Conservation (phyloP, 176 grass and related monocot genomes). For the Oryza coarctata region DNA sequence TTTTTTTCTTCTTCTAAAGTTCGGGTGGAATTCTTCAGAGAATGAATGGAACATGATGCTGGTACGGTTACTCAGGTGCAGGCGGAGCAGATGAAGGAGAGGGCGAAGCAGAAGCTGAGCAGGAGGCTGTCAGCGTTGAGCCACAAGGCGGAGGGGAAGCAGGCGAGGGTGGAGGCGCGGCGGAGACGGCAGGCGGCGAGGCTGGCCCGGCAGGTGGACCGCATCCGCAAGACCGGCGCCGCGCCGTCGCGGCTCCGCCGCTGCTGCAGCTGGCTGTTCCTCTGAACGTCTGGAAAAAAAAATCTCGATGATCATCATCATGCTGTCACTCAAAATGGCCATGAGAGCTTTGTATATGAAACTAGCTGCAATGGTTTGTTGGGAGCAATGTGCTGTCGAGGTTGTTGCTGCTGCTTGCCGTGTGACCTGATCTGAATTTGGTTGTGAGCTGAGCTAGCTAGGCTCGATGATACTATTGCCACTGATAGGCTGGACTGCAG, state of each 20-base stretch:
- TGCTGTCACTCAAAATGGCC: neutral
- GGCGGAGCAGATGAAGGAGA: conserved; percentile 65
- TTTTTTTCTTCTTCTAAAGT: too few relatives aligned
- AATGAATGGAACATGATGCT: neutral
- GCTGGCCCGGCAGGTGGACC: conserved; percentile 66
- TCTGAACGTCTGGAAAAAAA: neutral
- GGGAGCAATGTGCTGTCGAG: neutral
- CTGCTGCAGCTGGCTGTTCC: conserved; percentile 73
- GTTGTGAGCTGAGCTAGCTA: too few relatives aligned
- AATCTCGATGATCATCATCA: neutral
- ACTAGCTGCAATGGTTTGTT: neutral
- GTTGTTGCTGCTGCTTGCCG: neutral
- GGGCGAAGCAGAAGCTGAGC: conserved; percentile 54
- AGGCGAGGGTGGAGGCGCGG: conserved; percentile 56
- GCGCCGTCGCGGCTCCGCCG: conserved; percentile 34
- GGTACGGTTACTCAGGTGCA: conserved; percentile 43
- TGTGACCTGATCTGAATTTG: neutral
- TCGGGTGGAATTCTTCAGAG: neutral
- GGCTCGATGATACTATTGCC: too few relatives aligned
- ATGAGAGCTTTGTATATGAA: conserved; percentile 39
- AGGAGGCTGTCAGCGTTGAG: conserved; percentile 44
- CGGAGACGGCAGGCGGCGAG: conserved; percentile 49
- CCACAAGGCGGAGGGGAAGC: conserved; percentile 61
- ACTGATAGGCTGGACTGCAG: too few relatives aligned
- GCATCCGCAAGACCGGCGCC: conserved; percentile 63